Conservation (phyloP, 805 yeast species). For the Kodamaea laetipori region DNA sequence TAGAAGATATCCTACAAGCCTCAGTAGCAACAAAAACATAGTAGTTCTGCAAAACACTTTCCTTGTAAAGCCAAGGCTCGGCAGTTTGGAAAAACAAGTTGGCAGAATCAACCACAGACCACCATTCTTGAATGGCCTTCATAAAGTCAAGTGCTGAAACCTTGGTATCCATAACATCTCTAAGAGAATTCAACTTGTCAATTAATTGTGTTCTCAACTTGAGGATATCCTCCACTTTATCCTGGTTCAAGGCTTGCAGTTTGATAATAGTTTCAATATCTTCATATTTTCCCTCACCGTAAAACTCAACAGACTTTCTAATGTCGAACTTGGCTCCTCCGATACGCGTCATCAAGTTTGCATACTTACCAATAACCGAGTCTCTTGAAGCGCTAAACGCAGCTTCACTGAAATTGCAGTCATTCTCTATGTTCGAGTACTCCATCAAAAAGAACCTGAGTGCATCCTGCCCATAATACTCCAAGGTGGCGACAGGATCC, state of each 20-base stretch:
- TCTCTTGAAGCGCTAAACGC: conserved; percentile 55
- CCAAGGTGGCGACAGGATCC: conserved; percentile 73
- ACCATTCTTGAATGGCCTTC: conserved; percentile 56
- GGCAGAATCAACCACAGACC: conserved; percentile 59
- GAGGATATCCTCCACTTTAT: conserved; percentile 18
- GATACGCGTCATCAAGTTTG: conserved; percentile 73
- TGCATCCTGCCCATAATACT: conserved; percentile 69
- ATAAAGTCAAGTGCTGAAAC: conserved; percentile 54
- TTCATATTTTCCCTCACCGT: conserved; percentile 23
- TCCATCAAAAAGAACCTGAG: conserved; percentile 75
- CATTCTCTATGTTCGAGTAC: conserved; percentile 72
- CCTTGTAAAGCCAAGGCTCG: conserved; percentile 71
- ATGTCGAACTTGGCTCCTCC: conserved; percentile 72
- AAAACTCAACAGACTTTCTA: conserved; percentile 40
- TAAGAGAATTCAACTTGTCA: conserved; percentile 35
- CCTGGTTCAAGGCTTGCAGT: conserved; percentile 15
- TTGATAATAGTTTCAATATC: conserved; percentile 26
- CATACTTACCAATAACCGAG: conserved; percentile 76
- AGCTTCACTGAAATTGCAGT: conserved; percentile 74
- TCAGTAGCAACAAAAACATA: conserved; percentile 71
- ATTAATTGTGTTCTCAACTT: conserved; percentile 27
- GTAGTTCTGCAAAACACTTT: conserved; percentile 40
- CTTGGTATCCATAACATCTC: conserved; percentile 41
- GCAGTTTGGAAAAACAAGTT: conserved; percentile 67
- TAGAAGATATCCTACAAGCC: conserved; percentile 63